Base-by-base conservation (phyloP, 805 yeast species). In the Diddensiella transvaalensis region DNA sequence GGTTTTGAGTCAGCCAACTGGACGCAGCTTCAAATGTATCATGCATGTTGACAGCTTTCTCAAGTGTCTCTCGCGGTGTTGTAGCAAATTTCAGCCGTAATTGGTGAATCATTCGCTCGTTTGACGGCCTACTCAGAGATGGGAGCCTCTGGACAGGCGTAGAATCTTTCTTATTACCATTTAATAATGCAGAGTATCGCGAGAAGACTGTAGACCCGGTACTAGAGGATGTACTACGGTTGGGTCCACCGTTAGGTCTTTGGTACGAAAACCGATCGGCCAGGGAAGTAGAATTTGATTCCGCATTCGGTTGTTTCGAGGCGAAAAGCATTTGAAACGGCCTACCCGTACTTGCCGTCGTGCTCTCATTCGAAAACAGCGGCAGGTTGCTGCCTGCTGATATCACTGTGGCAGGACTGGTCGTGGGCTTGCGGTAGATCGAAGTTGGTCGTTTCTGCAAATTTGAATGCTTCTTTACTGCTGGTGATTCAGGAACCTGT, bases 21-120 rank as follows among this genome's bases (percentile, higher is more conserved):
- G 67, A 60, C 17, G 72, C 67, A 26, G 57, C 67, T 40, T 67
- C 68, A 49, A 54, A 64, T 10, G 66, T 65, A 42, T 52, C 47
- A 39, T 56, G 42, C 15, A 47, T 26, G 17, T 51, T 47, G 17
- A 59, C 55, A 3, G 62, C 61, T n/a, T 48, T 18, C 23, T 42
- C 19, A 2, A 49, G 47, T 10, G 47, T 45, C 13, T 32, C 45
- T 2, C 18, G 32, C 10, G 56, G 47, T 30, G 35, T 38, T 11
- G 24, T 23, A n/a, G 40, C 22, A 30, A 42, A 46, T 6, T 19
- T 41, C 15, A 23, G 21, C n/a, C 23, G 22, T 3, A 49, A 46
- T 18, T 22, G 22, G 10, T 37, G 22, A 23, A 49, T 36, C n/a
- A 52, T 19, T 11, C 10, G 10, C 6, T 21, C 11, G 18, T 26